Evolutionary conservation across 176 grass and related monocot species (phyloP).

Genomic region (Tillandsia leiboldiana): DNA sequence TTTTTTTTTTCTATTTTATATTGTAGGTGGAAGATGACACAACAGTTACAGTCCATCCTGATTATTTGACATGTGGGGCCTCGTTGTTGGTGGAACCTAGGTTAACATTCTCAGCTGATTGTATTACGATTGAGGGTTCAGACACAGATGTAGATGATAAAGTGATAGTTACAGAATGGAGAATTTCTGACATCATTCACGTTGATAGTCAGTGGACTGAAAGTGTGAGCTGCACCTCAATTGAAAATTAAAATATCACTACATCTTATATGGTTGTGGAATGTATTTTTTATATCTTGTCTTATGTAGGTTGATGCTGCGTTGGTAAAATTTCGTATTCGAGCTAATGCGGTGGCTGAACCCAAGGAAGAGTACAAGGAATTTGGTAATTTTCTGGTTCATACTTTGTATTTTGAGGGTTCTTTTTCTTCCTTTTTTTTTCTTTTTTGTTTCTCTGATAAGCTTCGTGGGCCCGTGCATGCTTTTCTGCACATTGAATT

Average conservation of each 20-base stretch:
- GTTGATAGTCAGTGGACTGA: constrained; percentile 55
- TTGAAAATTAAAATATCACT: background rate
- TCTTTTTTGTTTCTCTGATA: constrained; percentile 21
- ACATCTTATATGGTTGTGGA: constrained; percentile 1
- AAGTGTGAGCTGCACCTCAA: constrained; percentile 35
- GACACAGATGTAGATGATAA: constrained; percentile 39
- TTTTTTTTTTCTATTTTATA: background rate
- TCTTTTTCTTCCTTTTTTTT: constrained; percentile 16
- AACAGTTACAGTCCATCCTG: constrained; percentile 39
- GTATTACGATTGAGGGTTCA: constrained; percentile 59
- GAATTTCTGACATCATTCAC: constrained; percentile 44
- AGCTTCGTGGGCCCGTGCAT: constrained; percentile 10
- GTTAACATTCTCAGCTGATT: constrained; percentile 47
- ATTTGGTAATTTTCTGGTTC: constrained; percentile 16
- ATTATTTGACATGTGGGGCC: constrained; percentile 42
- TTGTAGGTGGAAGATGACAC: constrained; percentile 36
- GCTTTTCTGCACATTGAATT: background rate
- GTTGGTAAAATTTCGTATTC: constrained; percentile 19
- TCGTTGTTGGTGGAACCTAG: constrained; percentile 35
- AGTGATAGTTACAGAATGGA: constrained; percentile 33
- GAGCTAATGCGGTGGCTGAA: constrained; percentile 9
- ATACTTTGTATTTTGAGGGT: constrained; percentile 13
- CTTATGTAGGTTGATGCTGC: constrained; percentile 19
- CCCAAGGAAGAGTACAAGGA: constrained; percentile 10
- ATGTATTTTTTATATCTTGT: background rate